Percentiles rank a stretch among this genome's conserved stretches.
phyloP scores from a whole-genome alignment of 1,284 basidiomycete species.

The Testicularia cyperi region DNA sequence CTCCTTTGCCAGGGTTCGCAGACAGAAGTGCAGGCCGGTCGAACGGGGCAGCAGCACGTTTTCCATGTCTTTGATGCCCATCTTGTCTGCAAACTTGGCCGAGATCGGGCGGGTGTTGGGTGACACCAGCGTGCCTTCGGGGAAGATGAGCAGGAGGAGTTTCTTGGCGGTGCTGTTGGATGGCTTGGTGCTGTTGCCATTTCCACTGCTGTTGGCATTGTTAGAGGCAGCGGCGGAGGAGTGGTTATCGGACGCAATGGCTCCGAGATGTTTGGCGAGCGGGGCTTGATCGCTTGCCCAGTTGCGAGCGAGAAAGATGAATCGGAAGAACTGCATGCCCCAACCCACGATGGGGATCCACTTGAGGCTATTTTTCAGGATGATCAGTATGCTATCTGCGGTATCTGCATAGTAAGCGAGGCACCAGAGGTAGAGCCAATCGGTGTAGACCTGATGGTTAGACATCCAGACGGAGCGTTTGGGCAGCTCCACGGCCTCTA shows the following conservation, averaged over 20 bases:
- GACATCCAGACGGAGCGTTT: slow-evolving; percentile 40
- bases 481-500: slow-evolving; percentile 36
- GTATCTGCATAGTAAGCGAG: slow-evolving; percentile 49
- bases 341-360: slow-evolving; percentile 52
- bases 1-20: slow-evolving; percentile 76
- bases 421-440: slow-evolving; percentile 56
- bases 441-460: slow-evolving; percentile 53
- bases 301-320: slow-evolving; percentile 49
- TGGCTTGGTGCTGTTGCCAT: too few relatives aligned
- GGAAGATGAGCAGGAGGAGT: slow-evolving; percentile 50
- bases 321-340: slow-evolving; percentile 55
- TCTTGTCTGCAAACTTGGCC: slow-evolving; percentile 51
- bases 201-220: too few relatives aligned
- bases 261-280: slow-evolving; percentile 32
- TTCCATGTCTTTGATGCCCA: slow-evolving; percentile 69
- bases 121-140: slow-evolving; percentile 54
- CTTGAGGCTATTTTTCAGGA: slow-evolving; percentile 45
- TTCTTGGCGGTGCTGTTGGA: slow-evolving; percentile 13
- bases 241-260: slow-evolving; percentile 21
- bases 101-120: slow-evolving; percentile 36
- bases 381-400: slow-evolving; percentile 43
- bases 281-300: slow-evolving; percentile 42
- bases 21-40: slow-evolving; percentile 81
- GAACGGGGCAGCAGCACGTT: slow-evolving; percentile 83
- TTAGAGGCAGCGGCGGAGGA: not conserved